Base-by-base conservation (phyloP, 768 basidiomycete genomes). In the Pholiota microspora region DNA sequence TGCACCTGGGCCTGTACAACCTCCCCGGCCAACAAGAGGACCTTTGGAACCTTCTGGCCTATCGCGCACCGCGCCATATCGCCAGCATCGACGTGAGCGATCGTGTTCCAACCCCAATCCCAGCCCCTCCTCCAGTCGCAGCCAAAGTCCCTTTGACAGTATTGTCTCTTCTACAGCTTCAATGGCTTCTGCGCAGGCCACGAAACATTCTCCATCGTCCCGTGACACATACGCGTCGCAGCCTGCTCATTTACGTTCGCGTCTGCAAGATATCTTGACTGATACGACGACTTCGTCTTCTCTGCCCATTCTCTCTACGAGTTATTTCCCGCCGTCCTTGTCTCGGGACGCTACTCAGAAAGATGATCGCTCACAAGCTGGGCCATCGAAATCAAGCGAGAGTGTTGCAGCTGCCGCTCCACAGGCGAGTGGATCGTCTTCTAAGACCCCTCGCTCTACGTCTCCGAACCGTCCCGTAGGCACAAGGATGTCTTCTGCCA, bases 261-360 rank as follows among this genome's bases (percentile, higher is more conserved):
- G 77, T 54, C 64, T 85, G 7, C 69, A 78, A 27, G 78, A 80
- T 54, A 67, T 84, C 8, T 73, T 84, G 10, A 72, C 60, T 45
- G 76, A 77, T 49, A 67, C 75, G 15, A 59, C 66, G 40, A 61
- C 71, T 18, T 68, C 79, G 4, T 70, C 81, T 3, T 77, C 81
- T 3, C 70, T 79, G 35, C 77, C 77, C 7, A 76, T 70, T 36
- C 59, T 63, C 57, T 49, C 65, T 9, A 53, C 65, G 1, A 57
- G 55, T 24, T 62, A 71, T 35, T 68, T 70, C 55, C 59, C 69
- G 24, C 21, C 61, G 25, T 60, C 66, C 31, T 47, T 63, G 34
- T 50, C 54, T 45, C 34, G 54, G 29, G 55, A 53, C 34, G 50
- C 42, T 35, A 21, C 55, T 12, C 18, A 29, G 21, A 54, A 34